phyloP scores from a whole-genome alignment of 805 yeast genomes.

The Saccharomycopsis microspora region DNA sequence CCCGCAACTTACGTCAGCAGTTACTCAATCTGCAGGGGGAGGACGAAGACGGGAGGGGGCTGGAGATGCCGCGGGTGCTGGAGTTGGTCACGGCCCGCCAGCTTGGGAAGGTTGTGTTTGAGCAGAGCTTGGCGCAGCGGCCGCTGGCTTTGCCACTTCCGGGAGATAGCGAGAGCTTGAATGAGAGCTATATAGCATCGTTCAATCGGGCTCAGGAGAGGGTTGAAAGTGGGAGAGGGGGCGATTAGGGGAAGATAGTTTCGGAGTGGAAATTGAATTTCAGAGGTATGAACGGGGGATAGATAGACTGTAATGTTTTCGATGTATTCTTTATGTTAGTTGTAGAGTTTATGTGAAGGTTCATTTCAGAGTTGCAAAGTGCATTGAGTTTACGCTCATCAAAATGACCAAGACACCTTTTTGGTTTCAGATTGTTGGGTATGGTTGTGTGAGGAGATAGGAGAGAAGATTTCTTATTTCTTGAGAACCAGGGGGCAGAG shows the following conservation, averaged over 20 bases:
- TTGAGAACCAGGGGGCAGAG: no score
- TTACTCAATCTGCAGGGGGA: constrained; percentile 3
- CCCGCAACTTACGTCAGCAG: constrained; percentile 9
- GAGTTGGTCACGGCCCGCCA: constrained; percentile 14
- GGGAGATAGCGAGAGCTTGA: constrained; percentile 7
- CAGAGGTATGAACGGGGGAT: no score
- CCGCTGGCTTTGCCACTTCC: constrained; percentile 15
- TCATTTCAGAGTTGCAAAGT: no score
- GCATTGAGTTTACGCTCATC: no score
- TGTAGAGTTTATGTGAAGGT: no score
- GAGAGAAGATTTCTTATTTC: no score
- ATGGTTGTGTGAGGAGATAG: no score
- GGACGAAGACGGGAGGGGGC: neutral
- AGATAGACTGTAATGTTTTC: no score
- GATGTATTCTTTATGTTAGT: no score
- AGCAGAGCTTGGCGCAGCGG: constrained; percentile 12
- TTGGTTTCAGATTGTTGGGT: no score
- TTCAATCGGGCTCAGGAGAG: constrained; percentile 13
- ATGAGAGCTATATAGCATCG: constrained; percentile 12
- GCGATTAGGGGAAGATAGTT: neutral
- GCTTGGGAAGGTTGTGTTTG: constrained; percentile 13
- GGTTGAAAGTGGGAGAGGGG: constrained; percentile 4
- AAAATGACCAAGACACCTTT: no score
- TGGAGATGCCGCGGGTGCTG: constrained; percentile 11
- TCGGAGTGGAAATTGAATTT: no score